Evolutionary conservation across 2,329 filamentous ascomycete genomes (phyloP).

Genomic region (Teratosphaeria zuluensis): DNA sequence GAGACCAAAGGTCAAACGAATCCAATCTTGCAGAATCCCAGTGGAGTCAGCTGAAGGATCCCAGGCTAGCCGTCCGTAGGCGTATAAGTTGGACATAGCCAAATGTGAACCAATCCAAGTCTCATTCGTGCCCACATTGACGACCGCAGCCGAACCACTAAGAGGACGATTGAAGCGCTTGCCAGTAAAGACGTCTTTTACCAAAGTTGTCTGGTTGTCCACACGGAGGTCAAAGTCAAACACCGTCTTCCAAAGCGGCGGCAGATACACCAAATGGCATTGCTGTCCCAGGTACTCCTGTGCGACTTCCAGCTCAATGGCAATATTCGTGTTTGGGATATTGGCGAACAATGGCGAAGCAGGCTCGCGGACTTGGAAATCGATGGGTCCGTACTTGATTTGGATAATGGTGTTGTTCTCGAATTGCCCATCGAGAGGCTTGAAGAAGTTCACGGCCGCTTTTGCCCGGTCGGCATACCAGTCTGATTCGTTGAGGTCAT

Average conservation of each 20-base stretch:
- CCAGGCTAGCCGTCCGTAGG: constrained; percentile 60
- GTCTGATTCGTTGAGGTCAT: constrained; percentile 48
- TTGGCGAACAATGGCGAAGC: constrained; percentile 54
- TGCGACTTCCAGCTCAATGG: constrained; percentile 57
- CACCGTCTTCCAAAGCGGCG: constrained; percentile 59
- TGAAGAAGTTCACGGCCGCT: constrained; percentile 58
- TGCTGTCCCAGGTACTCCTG: constrained; percentile 67
- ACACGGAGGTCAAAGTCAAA: constrained; percentile 58
- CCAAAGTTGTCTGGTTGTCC: constrained; percentile 45
- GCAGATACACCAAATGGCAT: constrained; percentile 56
- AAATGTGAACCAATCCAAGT: constrained; percentile 63
- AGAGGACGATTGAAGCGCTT: constrained; percentile 47
- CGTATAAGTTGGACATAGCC: constrained; percentile 62
- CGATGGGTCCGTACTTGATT: constrained; percentile 66
- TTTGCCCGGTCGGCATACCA: constrained; percentile 62
- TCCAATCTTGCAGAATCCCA: constrained; percentile 54
- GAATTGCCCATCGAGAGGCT: constrained; percentile 54
- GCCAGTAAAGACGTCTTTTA: constrained; percentile 53
- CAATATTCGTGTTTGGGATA: constrained; percentile 37
- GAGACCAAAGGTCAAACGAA: constrained; percentile 53
- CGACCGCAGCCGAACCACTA: constrained; percentile 56
- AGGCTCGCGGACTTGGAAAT: constrained; percentile 64
- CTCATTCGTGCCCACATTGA: constrained; percentile 55
- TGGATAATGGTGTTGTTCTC: constrained; percentile 63
- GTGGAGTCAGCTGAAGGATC: constrained; percentile 43